These are phyloP conservation scores for Phytophthora sojae DNA, from an alignment of 352 stramenopile genomes.

Conservation along the genomic window DNA sequence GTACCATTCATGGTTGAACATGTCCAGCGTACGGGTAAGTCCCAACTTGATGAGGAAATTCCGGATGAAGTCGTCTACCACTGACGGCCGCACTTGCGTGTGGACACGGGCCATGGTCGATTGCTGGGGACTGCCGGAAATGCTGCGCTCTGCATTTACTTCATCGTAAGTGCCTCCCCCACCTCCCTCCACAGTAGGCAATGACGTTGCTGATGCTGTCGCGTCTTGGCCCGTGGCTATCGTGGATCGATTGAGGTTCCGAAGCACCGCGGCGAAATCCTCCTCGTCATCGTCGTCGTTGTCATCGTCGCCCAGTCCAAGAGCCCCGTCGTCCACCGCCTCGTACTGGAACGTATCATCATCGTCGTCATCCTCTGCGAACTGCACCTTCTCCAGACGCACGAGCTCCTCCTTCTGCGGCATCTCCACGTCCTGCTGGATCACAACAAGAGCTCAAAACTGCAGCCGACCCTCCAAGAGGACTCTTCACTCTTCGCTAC, in stretches of 20 bases:
- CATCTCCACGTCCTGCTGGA: conserved; percentile 19
- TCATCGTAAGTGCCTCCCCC: conserved; percentile 11
- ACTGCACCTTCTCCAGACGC: conserved; percentile 86
- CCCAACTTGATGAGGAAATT: conserved; percentile 96
- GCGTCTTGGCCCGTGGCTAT: conserved; percentile 39
- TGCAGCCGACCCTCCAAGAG: conserved; percentile 4
- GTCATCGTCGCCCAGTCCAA: conserved; percentile 54
- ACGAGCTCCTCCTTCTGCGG: conserved; percentile 78
- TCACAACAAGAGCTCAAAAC: conserved; percentile 9
- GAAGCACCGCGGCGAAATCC: conserved; percentile 85
- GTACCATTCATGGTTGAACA: conserved; percentile 97
- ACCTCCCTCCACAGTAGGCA: conserved; percentile 12
- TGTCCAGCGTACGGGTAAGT: conserved; percentile 91
- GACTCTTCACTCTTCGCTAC: conserved; percentile 29
- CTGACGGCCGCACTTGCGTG: conserved; percentile 82
- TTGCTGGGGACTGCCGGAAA: conserved; percentile 37
- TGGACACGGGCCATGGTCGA: conserved; percentile 37
- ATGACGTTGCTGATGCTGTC: conserved; percentile 13
- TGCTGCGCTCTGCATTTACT: conserved; percentile 25
- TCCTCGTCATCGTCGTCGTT: conserved; percentile 90
- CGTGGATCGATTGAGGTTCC: conserved; percentile 75
- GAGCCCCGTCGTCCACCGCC: conserved; percentile 65
- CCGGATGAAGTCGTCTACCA: conserved; percentile 95
- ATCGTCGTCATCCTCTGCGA: conserved; percentile 89
- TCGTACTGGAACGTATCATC: conserved; percentile 86